Percentiles rank a stretch among this genome's conserved stretches.
phyloP scores from a whole-genome alignment of 2,329 filamentous ascomycete genomes.

The Penicillium vulpinum region DNA sequence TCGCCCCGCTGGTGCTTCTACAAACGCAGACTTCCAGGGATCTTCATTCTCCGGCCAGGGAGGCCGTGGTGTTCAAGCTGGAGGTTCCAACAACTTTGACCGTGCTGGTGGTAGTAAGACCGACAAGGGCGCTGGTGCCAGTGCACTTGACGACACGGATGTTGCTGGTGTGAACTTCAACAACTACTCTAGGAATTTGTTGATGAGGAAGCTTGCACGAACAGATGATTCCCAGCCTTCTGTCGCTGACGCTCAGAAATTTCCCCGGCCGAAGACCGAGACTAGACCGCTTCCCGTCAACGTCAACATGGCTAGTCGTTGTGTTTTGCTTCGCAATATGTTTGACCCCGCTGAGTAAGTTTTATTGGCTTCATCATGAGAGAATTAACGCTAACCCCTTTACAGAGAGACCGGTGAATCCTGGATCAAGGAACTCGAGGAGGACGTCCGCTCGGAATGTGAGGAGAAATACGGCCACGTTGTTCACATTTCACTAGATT shows the following conservation, averaged over 20 bases:
- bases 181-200: conserved; percentile 96
- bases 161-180: conserved; percentile 99
- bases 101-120: conserved; percentile 84
- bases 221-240: conserved; percentile 73
- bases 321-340: conserved; percentile 92
- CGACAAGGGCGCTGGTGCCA: conserved; percentile 85
- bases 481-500: conserved; percentile 93
- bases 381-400: conserved; percentile 33
- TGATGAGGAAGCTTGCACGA: conserved; percentile 98
- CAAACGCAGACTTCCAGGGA: conserved; percentile 72
- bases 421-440: conserved; percentile 92
- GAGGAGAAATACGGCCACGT: conserved; percentile 95
- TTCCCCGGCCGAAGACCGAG: conserved; percentile 76
- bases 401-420: conserved; percentile 76
- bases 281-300: conserved; percentile 76
- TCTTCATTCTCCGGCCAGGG: conserved; percentile 89
- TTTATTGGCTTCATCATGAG: neutral
- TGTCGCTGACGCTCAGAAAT: conserved; percentile 67
- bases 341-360: conserved; percentile 90
- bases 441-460: conserved; percentile 89
- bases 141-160: conserved; percentile 94
- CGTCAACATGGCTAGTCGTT: conserved; percentile 89
- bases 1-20: conserved; percentile 77
- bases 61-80: conserved; percentile 79
- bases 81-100: conserved; percentile 76